Evolutionary conservation across 805 yeast genomes (phyloP).

Genomic region (Metschnikowia henanensis): DNA sequence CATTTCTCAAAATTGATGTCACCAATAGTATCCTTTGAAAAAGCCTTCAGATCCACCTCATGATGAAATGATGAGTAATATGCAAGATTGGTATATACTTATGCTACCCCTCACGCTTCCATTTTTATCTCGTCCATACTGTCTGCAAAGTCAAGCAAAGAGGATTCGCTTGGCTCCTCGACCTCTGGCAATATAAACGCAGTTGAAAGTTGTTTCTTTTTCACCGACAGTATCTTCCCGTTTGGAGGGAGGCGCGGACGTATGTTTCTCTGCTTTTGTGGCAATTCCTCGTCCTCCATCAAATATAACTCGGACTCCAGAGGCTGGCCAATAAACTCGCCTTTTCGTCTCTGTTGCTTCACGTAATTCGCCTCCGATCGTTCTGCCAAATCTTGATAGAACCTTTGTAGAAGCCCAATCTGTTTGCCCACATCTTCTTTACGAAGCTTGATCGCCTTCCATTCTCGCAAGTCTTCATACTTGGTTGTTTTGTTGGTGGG

Average conservation of each 20-base stretch:
- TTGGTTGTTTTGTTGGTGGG: slow-evolving; percentile 51
- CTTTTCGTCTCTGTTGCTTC: slow-evolving; percentile 40
- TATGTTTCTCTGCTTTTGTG: slow-evolving; percentile 71
- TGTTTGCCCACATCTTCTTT: slow-evolving; percentile 52
- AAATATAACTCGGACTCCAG: slow-evolving; percentile 33
- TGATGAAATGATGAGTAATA: too few relatives aligned
- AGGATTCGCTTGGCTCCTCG: background rate
- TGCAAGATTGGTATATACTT: too few relatives aligned
- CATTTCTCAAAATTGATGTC: too few relatives aligned
- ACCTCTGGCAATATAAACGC: slow-evolving; percentile 31
- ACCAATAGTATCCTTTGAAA: too few relatives aligned
- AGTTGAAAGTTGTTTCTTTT: slow-evolving; percentile 48
- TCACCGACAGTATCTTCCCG: slow-evolving; percentile 73
- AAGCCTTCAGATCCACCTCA: too few relatives aligned
- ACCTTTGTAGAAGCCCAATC: slow-evolving; percentile 59
- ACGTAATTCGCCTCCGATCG: slow-evolving; percentile 44
- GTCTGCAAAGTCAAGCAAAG: background rate
- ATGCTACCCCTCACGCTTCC: too few relatives aligned
- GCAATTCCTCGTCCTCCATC: slow-evolving; percentile 83
- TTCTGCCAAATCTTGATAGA: slow-evolving; percentile 41
- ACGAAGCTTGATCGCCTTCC: slow-evolving; percentile 51
- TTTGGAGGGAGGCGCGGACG: slow-evolving; percentile 88
- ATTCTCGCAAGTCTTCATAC: slow-evolving; percentile 64
- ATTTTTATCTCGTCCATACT: too few relatives aligned
- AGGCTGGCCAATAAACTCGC: slow-evolving; percentile 43